Evolutionary conservation across 306 rosid genomes (phyloP), one percentile per base, ranked within the genome.

Genomic region (Trichosanthes cucumerina): DNA sequence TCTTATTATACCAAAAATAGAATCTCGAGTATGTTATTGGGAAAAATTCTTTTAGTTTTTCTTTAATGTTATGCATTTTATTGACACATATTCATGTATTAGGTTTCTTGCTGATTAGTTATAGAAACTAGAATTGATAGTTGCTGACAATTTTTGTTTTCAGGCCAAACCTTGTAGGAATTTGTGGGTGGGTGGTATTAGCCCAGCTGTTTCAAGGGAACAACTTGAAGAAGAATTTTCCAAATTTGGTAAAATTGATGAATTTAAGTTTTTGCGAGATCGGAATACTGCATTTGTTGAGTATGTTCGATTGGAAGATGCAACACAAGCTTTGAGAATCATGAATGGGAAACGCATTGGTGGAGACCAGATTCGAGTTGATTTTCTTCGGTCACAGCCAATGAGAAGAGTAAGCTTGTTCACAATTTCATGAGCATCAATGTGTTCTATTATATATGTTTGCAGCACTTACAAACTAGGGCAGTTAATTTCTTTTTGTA

Each of bases 171-270:
- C 98, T 72, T 90, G 87, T 79, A 90, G 88, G 84, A 89, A 87
- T 65, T 90, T 96, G 57, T 96, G 99, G 99, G 94, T 96, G 43
- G 99, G 98, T 86, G 99, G 98, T 73, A 91, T 96, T 78, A 90
- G 96, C 88, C 87, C 88, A 53, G 79, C 91, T 81, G 88, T 96
- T 76, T 84, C 93, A 52, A 96, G 82, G 88, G 99, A 93, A 80
- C 93, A 87, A 65, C 79, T 96, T 68, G 97, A 93, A 84, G 88
- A 89, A 79, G 96, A 93, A 15, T 96, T 96, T 83, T 75, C 81
- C 41, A 91, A 90, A 86, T 93, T 91, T 82, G 97, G 99, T 78
- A 91, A 88, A 88, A 59, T 91, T 77, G 97, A 92, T 89, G 96
- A 91, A 70, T 93, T 90, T 80, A 92, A 88, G 85, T 91, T 96